phyloP scores from a whole-genome alignment of 164 flowering plant genomes.

The Taxillus chinensis region DNA sequence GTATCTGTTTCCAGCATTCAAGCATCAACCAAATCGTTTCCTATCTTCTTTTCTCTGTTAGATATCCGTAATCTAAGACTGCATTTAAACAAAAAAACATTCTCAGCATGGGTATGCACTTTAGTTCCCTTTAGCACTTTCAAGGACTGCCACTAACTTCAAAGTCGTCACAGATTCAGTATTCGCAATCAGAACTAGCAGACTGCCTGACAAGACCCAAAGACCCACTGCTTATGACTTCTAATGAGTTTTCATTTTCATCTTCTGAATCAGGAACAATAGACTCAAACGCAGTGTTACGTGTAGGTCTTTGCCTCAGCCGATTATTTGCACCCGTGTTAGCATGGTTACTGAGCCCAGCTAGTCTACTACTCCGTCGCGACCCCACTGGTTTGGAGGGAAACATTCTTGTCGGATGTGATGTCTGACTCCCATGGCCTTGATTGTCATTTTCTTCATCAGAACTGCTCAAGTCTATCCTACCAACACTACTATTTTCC shows the following conservation, averaged over 20 bases:
- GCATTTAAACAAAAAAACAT: too few species aligned
- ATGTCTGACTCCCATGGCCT: background rate
- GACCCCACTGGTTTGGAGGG: constrained; percentile 13
- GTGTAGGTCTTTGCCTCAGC: constrained; percentile 29
- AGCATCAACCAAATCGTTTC: too few species aligned
- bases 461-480: constrained; percentile 3
- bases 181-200: background rate
- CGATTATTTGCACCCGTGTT: constrained; percentile 17
- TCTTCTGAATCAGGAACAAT: constrained; percentile 30
- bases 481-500: constrained; percentile 5
- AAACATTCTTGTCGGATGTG: constrained; percentile 1
- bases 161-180: too few species aligned
- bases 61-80: too few species aligned
- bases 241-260: constrained; percentile 18
- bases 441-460: constrained; percentile 14
- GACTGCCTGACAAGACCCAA: background rate
- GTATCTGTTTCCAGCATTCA: too few species aligned
- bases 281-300: constrained; percentile 19
- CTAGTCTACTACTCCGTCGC: constrained; percentile 27
- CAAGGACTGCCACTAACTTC: background rate
- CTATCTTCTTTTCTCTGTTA: too few species aligned
- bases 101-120: too few species aligned
- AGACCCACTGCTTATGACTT: background rate
- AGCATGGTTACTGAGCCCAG: constrained; percentile 10
- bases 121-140: background rate